phyloP scores from a whole-genome alignment of 2,329 filamentous ascomycete genomes.

The Beauveria sp. region DNA sequence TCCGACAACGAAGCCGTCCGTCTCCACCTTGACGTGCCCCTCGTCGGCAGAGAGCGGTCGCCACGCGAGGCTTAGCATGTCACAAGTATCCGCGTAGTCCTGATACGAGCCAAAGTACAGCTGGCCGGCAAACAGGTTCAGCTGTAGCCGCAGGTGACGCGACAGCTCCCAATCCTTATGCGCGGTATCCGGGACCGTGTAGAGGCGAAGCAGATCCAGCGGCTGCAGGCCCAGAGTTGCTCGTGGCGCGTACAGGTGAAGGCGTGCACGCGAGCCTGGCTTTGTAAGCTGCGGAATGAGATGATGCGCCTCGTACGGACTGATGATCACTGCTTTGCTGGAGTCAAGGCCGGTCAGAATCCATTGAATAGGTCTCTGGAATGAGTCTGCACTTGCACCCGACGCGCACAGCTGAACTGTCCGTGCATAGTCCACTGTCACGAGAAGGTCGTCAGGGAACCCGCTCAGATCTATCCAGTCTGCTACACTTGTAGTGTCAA shows the following conservation, averaged over 20 bases:
- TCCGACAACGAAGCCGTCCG: slow-evolving; percentile 26
- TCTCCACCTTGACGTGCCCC: slow-evolving; percentile 8
- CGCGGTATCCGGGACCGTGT: not conserved
- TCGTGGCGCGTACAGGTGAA: slow-evolving; percentile 39
- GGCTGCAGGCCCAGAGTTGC: not conserved
- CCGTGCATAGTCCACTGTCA: not conserved
- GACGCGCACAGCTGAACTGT: not conserved
- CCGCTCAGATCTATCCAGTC: not conserved
- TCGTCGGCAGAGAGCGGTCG: slow-evolving; percentile 16
- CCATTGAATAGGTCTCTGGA: not conserved
- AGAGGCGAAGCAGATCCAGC: not conserved
- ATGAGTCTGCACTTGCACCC: not conserved
- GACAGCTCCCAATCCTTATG: not conserved
- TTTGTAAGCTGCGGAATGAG: slow-evolving; percentile 32
- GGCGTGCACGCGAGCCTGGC: slow-evolving; percentile 21
- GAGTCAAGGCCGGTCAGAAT: not conserved
- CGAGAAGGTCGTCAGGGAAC: not conserved
- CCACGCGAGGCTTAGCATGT: slow-evolving; percentile 42
- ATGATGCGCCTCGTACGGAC: slow-evolving; percentile 50
- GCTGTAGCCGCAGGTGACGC: slow-evolving; percentile 12
- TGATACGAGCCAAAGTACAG: slow-evolving; percentile 49
- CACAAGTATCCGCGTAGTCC: slow-evolving; percentile 47
- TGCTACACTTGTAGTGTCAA: not conserved
- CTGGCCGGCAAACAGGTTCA: slow-evolving; percentile 63
- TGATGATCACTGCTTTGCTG: slow-evolving; percentile 44